Base-by-base conservation (phyloP, 768 basidiomycete species). In the Rhodotorula taiwanensis region DNA sequence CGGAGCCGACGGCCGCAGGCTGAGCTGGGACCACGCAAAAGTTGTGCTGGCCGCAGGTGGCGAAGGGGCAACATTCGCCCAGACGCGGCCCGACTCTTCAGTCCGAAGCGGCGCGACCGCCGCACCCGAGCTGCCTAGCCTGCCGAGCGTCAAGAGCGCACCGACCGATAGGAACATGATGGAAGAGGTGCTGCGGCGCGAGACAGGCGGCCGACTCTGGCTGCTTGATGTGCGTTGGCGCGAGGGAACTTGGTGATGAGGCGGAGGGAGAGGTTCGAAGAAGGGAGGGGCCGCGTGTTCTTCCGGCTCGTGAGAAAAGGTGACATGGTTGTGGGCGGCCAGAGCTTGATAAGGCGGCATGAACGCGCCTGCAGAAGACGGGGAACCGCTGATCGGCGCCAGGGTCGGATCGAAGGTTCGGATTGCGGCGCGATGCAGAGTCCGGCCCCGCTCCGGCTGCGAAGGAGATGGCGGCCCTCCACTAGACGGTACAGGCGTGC, bases 171-270 rank as follows among this genome's bases (percentile, higher is more conserved):
- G 33, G 55, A 71, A 67, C 6, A 65, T 74, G 48, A 76, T 59
- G 43, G 36, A 39, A 16, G 74, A 73, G 45, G 74, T 45, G 39
- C 69, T 74, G 31, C 75, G 44, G 55, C 74, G 72, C 52, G 67
- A 67, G 69, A 70, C 48, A 72, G 55, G 60, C 20, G 64, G 59
- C 41, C 69, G 34, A 27, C 63, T 66, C n/a, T 63, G 34, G 50
- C 69, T 70, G 42, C 60, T 63, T 11, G 58, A 58, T 25, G 60
- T 52, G 16, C 64, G 49, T 25, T 31, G 44, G 27, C 49, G 45
- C 16, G n/a, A n/a, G n/a, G n/a, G n/a, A n/a, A n/a, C n/a, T n/a
- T n/a, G n/a, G n/a, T n/a, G n/a, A n/a, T n/a, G n/a, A n/a, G 18
- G 41, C 21, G 27, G 52, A 4, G 53, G 42, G 13, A 18, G 30